A percentile compares a stretch with the other conserved stretches of the same genome.
These are phyloP conservation scores for Flaveria linearis DNA, from an alignment of 129 eudicot species.

Conservation along the genomic window DNA sequence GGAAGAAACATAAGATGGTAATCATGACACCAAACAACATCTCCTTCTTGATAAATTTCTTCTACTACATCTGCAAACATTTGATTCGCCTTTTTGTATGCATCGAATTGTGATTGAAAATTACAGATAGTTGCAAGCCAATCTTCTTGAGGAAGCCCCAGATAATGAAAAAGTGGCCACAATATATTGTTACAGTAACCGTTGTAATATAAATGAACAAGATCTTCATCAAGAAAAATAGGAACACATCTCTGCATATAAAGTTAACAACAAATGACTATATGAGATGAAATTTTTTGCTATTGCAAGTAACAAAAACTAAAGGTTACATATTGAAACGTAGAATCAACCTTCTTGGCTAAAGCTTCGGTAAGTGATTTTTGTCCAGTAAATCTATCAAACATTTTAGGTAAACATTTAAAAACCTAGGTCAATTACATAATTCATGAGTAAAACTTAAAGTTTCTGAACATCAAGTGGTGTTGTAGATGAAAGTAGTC, in stretches of 20 bases:
- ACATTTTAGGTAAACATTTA: too few relatives aligned
- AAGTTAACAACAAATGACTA: background rate
- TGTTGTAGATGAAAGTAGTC: too few relatives aligned
- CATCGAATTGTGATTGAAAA: conserved; percentile 78
- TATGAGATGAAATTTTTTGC: background rate
- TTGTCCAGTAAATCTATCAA: conserved; percentile 38
- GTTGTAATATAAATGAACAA: conserved; percentile 76
- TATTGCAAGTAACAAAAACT: conserved; percentile 4
- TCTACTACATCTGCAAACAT: conserved; percentile 85
- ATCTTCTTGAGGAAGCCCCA: conserved; percentile 86
- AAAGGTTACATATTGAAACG: background rate
- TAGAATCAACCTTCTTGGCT: conserved; percentile 63
- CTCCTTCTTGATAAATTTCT: conserved; percentile 73
- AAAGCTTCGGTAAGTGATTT: conserved; percentile 65
- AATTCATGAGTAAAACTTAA: too few relatives aligned
- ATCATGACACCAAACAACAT: conserved; percentile 93
- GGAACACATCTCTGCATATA: conserved; percentile 73
- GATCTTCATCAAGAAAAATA: conserved; percentile 80
- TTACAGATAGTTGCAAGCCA: conserved; percentile 74
- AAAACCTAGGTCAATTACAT: too few relatives aligned
- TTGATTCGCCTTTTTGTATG: conserved; percentile 83
- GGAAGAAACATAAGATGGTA: conserved; percentile 86
- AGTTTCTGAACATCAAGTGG: too few relatives aligned
- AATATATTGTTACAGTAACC: conserved; percentile 88
- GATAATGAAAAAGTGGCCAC: conserved; percentile 90